Conservation (phyloP, 176 grass and related monocot species). For the Oryza nivara region DNA sequence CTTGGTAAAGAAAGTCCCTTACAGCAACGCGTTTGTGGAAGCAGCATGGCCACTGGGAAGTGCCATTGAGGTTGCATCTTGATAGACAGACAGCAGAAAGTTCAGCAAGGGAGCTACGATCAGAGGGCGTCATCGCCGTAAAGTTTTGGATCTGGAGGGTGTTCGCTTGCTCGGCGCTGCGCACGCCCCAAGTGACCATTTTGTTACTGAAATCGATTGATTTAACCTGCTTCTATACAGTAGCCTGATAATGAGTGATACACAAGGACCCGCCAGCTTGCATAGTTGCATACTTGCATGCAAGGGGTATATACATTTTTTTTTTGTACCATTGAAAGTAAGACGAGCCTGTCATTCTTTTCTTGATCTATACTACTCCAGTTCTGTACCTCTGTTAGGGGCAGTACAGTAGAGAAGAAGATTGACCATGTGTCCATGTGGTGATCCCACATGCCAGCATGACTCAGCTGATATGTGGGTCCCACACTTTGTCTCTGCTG, state of each 20-base stretch:
- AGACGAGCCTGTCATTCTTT: conserved; percentile 45
- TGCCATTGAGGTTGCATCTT: conserved; percentile 92
- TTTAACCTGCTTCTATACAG: conserved; percentile 23
- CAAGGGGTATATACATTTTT: conserved; percentile 37
- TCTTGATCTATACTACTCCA: background rate
- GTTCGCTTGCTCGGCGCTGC: background rate
- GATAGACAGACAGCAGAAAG: conserved; percentile 59
- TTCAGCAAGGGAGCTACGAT: background rate
- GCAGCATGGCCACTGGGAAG: conserved; percentile 98
- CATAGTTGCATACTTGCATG: conserved; percentile 12
- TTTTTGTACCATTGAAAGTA: conserved; percentile 35
- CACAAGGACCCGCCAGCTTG: conserved; percentile 10
- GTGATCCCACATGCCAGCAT: no score
- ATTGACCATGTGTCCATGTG: no score
- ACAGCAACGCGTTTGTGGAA: conserved; percentile 71
- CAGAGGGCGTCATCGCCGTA: background rate
- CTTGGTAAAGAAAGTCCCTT: conserved; percentile 93
- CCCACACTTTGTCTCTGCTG: no score
- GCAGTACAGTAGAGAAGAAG: no score
- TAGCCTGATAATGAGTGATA: conserved; percentile 37
- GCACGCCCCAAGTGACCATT: conserved; percentile 26
- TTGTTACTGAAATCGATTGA: conserved; percentile 29
- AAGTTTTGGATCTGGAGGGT: conserved; percentile 38
- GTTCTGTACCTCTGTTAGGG: background rate
- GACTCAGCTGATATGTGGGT: no score